phyloP scores from a whole-genome alignment of 441 rosid species.

The Populus hybrid region DNA sequence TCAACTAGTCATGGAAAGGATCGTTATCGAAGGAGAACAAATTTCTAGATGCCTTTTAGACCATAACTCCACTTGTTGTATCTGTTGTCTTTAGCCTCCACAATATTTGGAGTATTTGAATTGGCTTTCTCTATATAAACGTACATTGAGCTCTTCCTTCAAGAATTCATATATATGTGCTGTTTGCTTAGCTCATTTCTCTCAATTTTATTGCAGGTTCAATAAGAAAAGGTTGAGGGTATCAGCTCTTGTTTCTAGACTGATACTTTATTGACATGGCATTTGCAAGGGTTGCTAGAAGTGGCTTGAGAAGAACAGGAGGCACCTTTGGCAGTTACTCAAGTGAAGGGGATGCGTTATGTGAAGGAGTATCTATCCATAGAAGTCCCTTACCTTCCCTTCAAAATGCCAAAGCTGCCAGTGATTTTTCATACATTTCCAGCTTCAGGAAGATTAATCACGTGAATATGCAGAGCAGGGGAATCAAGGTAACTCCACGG shows the following conservation, averaged over 20 bases:
- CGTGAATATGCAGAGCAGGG: constrained; percentile 42
- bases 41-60: constrained; percentile 4
- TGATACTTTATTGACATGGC: constrained; percentile 40
- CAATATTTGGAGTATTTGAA: constrained; percentile 22
- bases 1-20: constrained; percentile 29
- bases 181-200: constrained; percentile 17
- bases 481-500: constrained; percentile 41
- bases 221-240: constrained; percentile 4
- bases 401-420: constrained; percentile 21
- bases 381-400: constrained; percentile 20
- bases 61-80: constrained; percentile 7
- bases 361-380: constrained; percentile 11
- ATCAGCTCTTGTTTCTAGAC: constrained; percentile 14
- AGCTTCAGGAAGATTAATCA: constrained; percentile 23
- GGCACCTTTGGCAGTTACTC: constrained; percentile 23
- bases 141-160: constrained; percentile 5
- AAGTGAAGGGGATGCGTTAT: constrained; percentile 17
- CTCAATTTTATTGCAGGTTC: constrained; percentile 23
- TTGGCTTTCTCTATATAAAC: constrained; percentile 19
- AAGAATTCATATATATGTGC: not conserved
- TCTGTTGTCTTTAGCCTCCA: constrained; percentile 14
- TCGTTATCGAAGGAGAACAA: constrained; percentile 2
- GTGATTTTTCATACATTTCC: constrained; percentile 22
- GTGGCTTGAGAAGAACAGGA: constrained; percentile 50
- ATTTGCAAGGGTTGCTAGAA: constrained; percentile 48